Evolutionary conservation across 163 green algal genomes (phyloP), one percentile per base, ranked within the genome.

Genomic region (Smithsoniella earleae): DNA sequence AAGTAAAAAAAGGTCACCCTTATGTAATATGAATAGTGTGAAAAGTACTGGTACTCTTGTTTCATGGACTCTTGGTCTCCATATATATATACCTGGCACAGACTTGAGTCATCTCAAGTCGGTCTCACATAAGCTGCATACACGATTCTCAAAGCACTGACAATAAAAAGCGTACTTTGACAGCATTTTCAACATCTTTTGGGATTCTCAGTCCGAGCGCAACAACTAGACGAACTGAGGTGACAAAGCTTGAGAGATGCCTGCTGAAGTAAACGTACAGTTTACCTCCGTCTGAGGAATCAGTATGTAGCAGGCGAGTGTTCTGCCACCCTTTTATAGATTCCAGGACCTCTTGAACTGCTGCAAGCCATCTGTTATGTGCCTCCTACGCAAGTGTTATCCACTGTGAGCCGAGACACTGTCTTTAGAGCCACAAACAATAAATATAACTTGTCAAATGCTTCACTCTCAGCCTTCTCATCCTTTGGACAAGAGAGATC

Each of bases 91-190:
- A n/a, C n/a, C n/a, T n/a, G n/a, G n/a, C n/a, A n/a, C n/a, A n/a
- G n/a, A n/a, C n/a, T n/a, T n/a, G n/a, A n/a, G n/a, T n/a, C n/a
- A n/a, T n/a, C n/a, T n/a, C n/a, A n/a, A n/a, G n/a, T n/a, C n/a
- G n/a, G n/a, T n/a, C n/a, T n/a, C n/a, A n/a, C n/a, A n/a, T n/a
- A n/a, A n/a, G n/a, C n/a, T n/a, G n/a, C n/a, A n/a, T n/a, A n/a
- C n/a, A 49, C 10, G 40, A 49, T 49, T 10, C 40, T 49, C 40
- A 49, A 10, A 22, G 40, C 10, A 49, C 10, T 22, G 10, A 13
- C 40, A 49, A 49, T 13, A 49, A 65, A 65, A 65, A 13, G 52
- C 52, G 33, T 34, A 69, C n/a, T 34, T 38, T 69, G 58, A 69
- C 58, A 43, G 31, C 25, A 36, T 13, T 30, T 45, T 30, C 58